Percentiles rank a stretch among this genome's conserved stretches.
phyloP scores from a whole-genome alignment of 2,329 filamentous ascomycete genomes.

The Dothistroma septosporum region DNA sequence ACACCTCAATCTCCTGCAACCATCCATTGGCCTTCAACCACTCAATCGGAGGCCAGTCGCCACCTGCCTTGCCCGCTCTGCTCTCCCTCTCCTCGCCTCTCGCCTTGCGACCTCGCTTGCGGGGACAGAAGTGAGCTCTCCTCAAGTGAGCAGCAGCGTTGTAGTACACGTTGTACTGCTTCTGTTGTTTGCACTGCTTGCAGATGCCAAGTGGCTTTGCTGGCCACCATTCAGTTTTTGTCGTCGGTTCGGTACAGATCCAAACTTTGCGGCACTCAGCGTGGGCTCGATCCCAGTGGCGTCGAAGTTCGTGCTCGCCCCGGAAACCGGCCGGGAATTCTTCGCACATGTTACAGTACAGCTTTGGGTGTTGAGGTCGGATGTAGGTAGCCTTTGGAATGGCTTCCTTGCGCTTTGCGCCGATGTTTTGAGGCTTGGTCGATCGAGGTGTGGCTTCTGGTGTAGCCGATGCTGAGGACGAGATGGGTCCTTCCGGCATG shows the following conservation, averaged over 20 bases:
- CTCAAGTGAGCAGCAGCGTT: conserved; percentile 89
- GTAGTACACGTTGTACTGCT: conserved; percentile 87
- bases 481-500: conserved; percentile 16
- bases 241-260: conserved; percentile 58
- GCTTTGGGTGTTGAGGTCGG: conserved; percentile 66
- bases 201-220: conserved; percentile 69
- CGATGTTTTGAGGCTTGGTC: not conserved
- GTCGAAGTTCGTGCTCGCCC: conserved; percentile 69
- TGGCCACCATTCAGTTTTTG: conserved; percentile 32
- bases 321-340: conserved; percentile 75
- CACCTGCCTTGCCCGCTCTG: conserved; percentile 58
- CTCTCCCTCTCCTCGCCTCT: conserved; percentile 53
- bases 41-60: conserved; percentile 59
- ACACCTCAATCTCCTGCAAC: conserved; percentile 55
- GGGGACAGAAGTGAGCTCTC: conserved; percentile 78
- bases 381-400: conserved; percentile 53
- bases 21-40: conserved; percentile 52
- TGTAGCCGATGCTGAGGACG: conserved; percentile 4
- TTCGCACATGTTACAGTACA: conserved; percentile 65
- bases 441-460: conserved; percentile 1
- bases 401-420: conserved; percentile 23
- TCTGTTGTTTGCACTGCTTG: conserved; percentile 73
- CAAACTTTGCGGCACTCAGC: conserved; percentile 55
- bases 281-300: conserved; percentile 62
- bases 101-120: conserved; percentile 54